These are phyloP conservation scores for Fonsecaea pedrosoi DNA, from an alignment of 2,329 filamentous ascomycete genomes.

Conservation along the genomic window DNA sequence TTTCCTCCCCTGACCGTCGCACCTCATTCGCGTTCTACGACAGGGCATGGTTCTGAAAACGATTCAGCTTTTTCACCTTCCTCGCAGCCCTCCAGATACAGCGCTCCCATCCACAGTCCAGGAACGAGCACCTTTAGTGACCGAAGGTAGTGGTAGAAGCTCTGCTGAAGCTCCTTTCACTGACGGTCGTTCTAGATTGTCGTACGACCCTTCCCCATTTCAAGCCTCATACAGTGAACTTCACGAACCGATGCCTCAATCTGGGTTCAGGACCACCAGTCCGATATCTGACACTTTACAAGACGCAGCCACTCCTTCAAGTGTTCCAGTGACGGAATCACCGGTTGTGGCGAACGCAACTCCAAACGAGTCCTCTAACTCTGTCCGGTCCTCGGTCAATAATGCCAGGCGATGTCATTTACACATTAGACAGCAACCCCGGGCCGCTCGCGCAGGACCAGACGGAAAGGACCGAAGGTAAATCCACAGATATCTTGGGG, in stretches of 20 bases:
- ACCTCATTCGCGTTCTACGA: constrained; percentile 9
- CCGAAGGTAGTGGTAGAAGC: constrained; percentile 10
- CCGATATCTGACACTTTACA: constrained; percentile 9
- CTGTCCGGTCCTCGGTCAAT: background rate
- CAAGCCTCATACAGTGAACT: background rate
- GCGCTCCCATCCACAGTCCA: constrained; percentile 13
- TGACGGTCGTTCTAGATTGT: constrained; percentile 10
- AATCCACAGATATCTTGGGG: constrained; percentile 40
- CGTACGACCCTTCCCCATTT: constrained; percentile 13
- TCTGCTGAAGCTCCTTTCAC: background rate
- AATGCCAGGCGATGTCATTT: constrained; percentile 46
- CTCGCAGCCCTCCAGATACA: constrained; percentile 6
- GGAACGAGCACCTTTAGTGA: background rate
- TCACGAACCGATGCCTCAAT: constrained; percentile 31
- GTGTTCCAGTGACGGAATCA: background rate
- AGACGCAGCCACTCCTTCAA: background rate
- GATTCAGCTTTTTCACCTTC: constrained; percentile 11
- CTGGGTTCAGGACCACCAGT: background rate
- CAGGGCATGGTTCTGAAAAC: constrained; percentile 3
- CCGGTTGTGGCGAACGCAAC: background rate
- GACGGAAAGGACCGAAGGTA: constrained; percentile 55
- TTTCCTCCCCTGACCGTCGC: constrained; percentile 5
- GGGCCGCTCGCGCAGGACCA: constrained; percentile 54
- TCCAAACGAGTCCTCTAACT: background rate
- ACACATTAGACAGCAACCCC: constrained; percentile 55